These are phyloP conservation scores for Alternaria arborescens DNA, from an alignment of 2,329 filamentous ascomycete species.

Conservation along the genomic window DNA sequence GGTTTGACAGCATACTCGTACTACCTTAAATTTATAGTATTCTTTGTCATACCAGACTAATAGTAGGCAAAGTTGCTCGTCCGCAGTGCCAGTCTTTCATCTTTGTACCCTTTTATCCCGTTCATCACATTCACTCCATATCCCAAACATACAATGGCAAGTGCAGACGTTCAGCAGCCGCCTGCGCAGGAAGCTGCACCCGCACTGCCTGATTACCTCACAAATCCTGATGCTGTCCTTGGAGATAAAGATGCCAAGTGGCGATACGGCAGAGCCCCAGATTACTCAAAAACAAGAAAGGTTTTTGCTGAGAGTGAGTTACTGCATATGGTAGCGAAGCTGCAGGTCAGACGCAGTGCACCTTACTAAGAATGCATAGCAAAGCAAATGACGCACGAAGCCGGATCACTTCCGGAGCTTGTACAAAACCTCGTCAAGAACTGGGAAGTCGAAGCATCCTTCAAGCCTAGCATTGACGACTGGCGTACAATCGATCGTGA, in stretches of 20 bases:
- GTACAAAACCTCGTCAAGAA: constrained; percentile 77
- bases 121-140: not conserved
- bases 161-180: constrained; percentile 38
- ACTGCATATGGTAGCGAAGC: not conserved
- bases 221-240: constrained; percentile 66
- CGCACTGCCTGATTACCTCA: constrained; percentile 65
- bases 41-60: not conserved
- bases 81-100: not conserved
- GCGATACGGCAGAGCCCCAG: constrained; percentile 68
- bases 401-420: constrained; percentile 65
- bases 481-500: constrained; percentile 71
- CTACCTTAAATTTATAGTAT: not conserved
- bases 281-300: constrained; percentile 70
- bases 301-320: constrained; percentile 66
- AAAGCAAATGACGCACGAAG: constrained; percentile 64
- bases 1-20: not conserved
- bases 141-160: constrained; percentile 32
- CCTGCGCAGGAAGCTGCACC: constrained; percentile 44
- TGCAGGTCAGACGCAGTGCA: constrained; percentile 1
- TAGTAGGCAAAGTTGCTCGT: not conserved
- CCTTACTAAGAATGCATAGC: constrained; percentile 52
- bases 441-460: constrained; percentile 76
- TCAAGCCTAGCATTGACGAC: constrained; percentile 68
- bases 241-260: constrained; percentile 64
- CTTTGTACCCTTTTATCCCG: not conserved